Conservation (phyloP, 2,329 filamentous ascomycete species). For the Volutella citrinella region DNA sequence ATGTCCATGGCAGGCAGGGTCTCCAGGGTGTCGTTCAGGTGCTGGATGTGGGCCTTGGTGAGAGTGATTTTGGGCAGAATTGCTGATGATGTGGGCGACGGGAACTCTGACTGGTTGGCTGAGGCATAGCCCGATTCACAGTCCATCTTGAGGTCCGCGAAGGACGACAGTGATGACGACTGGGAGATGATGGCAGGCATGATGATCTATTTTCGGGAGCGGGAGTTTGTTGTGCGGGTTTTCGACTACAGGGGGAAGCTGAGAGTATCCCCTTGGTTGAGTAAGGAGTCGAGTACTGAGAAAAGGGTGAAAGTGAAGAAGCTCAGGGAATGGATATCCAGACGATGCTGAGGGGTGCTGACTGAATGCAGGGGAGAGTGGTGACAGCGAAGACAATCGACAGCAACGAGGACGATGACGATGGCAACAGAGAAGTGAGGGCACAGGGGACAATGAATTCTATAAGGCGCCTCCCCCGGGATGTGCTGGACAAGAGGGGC, state of each 20-base stretch:
- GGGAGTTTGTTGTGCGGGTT: slow-evolving; percentile 17
- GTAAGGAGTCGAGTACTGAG: too few relatives aligned
- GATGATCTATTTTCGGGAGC: slow-evolving; percentile 17
- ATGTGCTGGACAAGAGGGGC: slow-evolving; percentile 17
- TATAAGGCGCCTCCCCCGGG: slow-evolving; percentile 22
- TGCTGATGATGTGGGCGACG: slow-evolving; percentile 31
- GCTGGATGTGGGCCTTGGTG: slow-evolving; percentile 82
- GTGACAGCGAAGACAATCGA: slow-evolving; percentile 15
- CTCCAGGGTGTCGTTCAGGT: slow-evolving; percentile 87
- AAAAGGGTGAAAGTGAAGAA: too few relatives aligned
- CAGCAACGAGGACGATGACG: slow-evolving; percentile 16
- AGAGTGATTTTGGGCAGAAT: slow-evolving; percentile 75
- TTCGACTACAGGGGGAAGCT: slow-evolving; percentile 15
- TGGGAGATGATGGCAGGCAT: slow-evolving; percentile 36
- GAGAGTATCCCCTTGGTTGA: slow-evolving; percentile 17
- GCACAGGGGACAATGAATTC: slow-evolving; percentile 23
- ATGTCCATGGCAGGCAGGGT: slow-evolving; percentile 87
- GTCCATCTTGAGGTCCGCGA: slow-evolving; percentile 41
- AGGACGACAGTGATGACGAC: slow-evolving; percentile 38
- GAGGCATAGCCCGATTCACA: slow-evolving; percentile 84
- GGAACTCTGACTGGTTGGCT: slow-evolving; percentile 37
- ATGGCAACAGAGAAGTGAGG: too few relatives aligned
- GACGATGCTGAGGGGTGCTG: too few relatives aligned
- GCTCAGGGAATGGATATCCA: too few relatives aligned
- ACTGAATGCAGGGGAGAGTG: slow-evolving; percentile 17